Percentiles rank a stretch among this genome's conserved stretches.
These are phyloP conservation scores for Chimonanthus salicifolius DNA, from an alignment of 164 flowering plant genomes.

Conservation along the genomic window DNA sequence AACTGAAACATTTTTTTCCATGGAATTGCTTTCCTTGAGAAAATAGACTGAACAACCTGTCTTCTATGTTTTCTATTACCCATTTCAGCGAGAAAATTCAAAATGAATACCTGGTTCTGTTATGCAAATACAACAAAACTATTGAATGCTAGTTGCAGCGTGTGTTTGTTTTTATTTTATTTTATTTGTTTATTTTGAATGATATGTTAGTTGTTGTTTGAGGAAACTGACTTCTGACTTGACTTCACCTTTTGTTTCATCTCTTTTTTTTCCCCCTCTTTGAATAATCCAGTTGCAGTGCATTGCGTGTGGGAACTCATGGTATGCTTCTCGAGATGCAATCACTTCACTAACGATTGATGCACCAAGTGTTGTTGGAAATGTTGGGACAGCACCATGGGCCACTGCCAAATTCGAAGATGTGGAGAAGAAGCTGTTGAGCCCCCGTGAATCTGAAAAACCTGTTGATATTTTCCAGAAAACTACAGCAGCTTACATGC, in stretches of 20 bases:
- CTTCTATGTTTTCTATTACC: no score
- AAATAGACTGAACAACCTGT: no score
- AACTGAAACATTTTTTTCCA: no score
- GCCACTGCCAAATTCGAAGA: slow-evolving; percentile 88
- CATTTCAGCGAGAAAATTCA: no score
- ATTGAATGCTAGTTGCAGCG: no score
- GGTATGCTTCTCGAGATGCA: slow-evolving; percentile 92
- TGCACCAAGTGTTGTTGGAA: slow-evolving; percentile 36
- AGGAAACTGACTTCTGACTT: neutral
- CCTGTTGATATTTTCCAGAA: slow-evolving; percentile 41
- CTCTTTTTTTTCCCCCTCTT: neutral
- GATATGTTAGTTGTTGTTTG: no score
- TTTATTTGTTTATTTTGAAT: no score
- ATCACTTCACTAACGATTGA: slow-evolving; percentile 70
- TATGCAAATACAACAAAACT: no score
- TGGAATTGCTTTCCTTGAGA: no score
- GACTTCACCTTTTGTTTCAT: neutral
- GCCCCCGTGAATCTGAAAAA: slow-evolving; percentile 64
- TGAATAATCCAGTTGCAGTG: slow-evolving; percentile 66
- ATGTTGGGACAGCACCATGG: slow-evolving; percentile 56
- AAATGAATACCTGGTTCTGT: no score
- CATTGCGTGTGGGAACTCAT: slow-evolving; percentile 68
- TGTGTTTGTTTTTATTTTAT: no score
- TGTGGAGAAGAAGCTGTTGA: slow-evolving; percentile 56
- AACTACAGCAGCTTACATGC: slow-evolving; percentile 41